Evolutionary conservation across 345 rosid species (phyloP).

Genomic region (Raphanus sativus): DNA sequence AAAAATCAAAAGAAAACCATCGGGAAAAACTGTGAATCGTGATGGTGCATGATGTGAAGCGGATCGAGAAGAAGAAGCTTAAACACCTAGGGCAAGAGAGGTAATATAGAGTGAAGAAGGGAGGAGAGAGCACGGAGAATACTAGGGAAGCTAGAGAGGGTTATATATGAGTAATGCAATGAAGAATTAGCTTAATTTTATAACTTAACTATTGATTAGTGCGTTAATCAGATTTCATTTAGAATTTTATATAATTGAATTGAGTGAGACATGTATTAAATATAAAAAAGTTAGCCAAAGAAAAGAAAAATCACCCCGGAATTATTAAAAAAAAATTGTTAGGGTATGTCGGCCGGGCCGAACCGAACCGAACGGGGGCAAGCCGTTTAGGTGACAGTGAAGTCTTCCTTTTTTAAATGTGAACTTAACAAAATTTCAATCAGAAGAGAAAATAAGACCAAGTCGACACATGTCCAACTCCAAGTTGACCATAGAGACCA

Average conservation of each 20-base stretch:
- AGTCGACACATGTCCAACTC: not conserved
- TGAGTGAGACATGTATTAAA: not conserved
- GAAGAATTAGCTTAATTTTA: slow-evolving; percentile 22
- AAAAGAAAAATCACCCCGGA: not conserved
- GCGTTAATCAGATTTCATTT: slow-evolving; percentile 17
- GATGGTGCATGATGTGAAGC: not conserved
- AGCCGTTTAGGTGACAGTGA: not conserved
- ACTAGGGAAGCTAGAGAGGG: slow-evolving; percentile 5
- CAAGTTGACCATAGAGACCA: not conserved
- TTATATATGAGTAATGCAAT: slow-evolving; percentile 32
- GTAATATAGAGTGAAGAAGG: not conserved
- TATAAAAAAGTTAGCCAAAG: no score
- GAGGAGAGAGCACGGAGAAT: slow-evolving; percentile 1
- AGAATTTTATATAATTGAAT: not conserved
- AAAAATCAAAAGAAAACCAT: not conserved
- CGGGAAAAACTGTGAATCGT: not conserved
- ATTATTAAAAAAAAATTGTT: not conserved
- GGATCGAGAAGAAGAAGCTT: not conserved
- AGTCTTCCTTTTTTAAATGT: not conserved
- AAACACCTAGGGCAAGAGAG: slow-evolving; percentile 23
- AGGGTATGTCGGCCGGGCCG: not conserved
- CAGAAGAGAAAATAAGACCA: not conserved
- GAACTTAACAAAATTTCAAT: not conserved
- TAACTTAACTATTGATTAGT: slow-evolving; percentile 19
- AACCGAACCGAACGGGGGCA: not conserved